These are phyloP conservation scores for Globisporangium viniferum DNA, from an alignment of 352 stramenopile species.

Conservation along the genomic window DNA sequence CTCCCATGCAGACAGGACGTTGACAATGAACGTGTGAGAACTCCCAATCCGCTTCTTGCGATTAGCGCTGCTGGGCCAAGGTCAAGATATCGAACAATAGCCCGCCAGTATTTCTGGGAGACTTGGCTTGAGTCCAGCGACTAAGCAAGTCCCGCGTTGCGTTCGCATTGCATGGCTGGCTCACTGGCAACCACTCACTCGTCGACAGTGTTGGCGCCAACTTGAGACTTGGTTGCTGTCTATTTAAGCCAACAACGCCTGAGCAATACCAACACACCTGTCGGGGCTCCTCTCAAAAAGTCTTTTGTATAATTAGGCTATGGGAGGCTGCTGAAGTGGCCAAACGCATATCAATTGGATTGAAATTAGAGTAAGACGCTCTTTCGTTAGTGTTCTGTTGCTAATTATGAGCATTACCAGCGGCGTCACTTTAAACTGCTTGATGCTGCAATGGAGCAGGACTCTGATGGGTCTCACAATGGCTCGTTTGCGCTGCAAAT, in stretches of 20 bases:
- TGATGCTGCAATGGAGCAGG: no score
- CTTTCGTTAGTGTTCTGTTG: not conserved
- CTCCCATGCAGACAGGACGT: not conserved
- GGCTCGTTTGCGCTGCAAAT: no score
- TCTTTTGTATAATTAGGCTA: not conserved
- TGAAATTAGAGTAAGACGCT: not conserved
- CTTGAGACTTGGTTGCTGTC: not conserved
- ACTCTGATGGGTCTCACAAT: no score
- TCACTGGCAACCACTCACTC: not conserved
- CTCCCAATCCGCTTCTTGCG: not conserved
- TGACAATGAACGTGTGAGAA: not conserved
- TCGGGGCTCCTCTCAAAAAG: not conserved
- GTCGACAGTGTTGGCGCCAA: no score
- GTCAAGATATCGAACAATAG: not conserved
- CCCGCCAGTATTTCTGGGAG: not conserved
- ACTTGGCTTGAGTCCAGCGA: not conserved
- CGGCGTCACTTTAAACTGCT: no score
- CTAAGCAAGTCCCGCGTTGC: not conserved
- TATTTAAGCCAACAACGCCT: no score
- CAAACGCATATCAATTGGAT: not conserved
- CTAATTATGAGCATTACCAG: not conserved
- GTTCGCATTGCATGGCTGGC: not conserved
- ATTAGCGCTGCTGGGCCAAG: not conserved
- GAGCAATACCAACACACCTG: not conserved
- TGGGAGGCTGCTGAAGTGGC: not conserved